Percentiles rank a stretch among this genome's conserved stretches.
Conservation (phyloP, 1,139 yeast genomes). For the Taphrina wiesneri region DNA sequence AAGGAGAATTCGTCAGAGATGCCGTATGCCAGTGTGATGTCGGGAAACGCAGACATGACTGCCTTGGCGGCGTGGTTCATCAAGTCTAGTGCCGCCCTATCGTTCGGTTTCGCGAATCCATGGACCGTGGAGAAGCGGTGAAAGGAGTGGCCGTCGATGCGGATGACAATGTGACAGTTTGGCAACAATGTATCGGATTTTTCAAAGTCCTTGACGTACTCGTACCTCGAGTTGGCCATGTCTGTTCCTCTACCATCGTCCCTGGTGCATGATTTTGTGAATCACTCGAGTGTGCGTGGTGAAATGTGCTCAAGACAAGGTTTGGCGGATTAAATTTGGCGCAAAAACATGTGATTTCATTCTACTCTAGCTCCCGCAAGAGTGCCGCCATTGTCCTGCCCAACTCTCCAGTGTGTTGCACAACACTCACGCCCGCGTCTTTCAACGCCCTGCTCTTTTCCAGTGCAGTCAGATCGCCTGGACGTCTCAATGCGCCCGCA, state of each 20-base stretch:
- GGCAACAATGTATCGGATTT: slow-evolving; percentile 71
- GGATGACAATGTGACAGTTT: slow-evolving; percentile 74
- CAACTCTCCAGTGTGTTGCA: slow-evolving; percentile 17
- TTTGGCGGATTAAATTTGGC: background rate
- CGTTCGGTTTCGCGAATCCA: slow-evolving; percentile 84
- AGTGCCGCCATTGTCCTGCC: slow-evolving; percentile 8
- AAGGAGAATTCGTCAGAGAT: slow-evolving; percentile 81
- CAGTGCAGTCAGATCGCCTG: slow-evolving; percentile 23
- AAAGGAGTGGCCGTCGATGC: slow-evolving; percentile 93
- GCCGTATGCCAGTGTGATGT: slow-evolving; percentile 80
- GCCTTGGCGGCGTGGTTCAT: slow-evolving; percentile 80
- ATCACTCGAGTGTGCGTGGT: too few species aligned
- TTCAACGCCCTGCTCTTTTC: slow-evolving; percentile 13
- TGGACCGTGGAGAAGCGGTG: slow-evolving; percentile 76
- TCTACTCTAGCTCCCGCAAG: background rate
- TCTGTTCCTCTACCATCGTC: background rate
- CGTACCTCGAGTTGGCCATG: slow-evolving; percentile 74
- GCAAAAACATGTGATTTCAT: background rate
- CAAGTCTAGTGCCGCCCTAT: slow-evolving; percentile 65
- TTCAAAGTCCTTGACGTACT: slow-evolving; percentile 83
- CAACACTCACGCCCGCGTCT: slow-evolving; percentile 19
- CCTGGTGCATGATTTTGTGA: too few species aligned
- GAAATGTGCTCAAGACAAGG: slow-evolving; percentile 5
- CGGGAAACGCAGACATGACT: slow-evolving; percentile 65
- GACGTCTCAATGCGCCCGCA: slow-evolving; percentile 26